These are phyloP conservation scores for Carex parvula DNA, from an alignment of 176 grass and related monocot genomes.

Conservation along the genomic window DNA sequence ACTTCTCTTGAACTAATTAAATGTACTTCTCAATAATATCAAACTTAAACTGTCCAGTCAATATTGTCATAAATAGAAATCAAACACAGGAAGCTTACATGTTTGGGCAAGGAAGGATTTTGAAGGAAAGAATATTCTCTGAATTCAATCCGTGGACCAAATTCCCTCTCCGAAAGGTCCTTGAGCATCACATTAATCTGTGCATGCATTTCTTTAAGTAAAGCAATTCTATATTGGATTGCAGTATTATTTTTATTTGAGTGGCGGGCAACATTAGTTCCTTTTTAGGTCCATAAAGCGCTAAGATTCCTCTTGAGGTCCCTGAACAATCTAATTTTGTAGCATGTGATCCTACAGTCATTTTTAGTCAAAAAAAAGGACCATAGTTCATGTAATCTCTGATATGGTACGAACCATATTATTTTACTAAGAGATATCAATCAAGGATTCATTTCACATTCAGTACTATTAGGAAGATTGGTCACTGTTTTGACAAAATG, in stretches of 20 bases:
- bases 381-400: neutral
- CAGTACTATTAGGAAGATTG: neutral
- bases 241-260: neutral
- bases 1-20: neutral
- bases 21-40: neutral
- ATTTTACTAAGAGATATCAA: neutral
- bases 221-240: neutral
- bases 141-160: slow-evolving; percentile 71
- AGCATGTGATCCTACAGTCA: neutral
- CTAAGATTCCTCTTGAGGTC: neutral
- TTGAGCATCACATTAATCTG: slow-evolving; percentile 93
- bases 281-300: neutral
- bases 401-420: neutral
- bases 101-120: slow-evolving; percentile 75
- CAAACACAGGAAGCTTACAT: slow-evolving; percentile 33
- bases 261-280: neutral
- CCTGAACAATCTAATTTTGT: neutral
- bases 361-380: neutral
- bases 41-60: neutral
- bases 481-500: neutral
- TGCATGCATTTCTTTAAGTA: slow-evolving; percentile 18
- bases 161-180: slow-evolving; percentile 64
- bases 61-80: neutral
- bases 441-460: neutral
- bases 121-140: slow-evolving; percentile 94